Evolutionary conservation across 192 early-diverging fungal genomes (phyloP).

Genomic region (Cladochytrium replicatum): DNA sequence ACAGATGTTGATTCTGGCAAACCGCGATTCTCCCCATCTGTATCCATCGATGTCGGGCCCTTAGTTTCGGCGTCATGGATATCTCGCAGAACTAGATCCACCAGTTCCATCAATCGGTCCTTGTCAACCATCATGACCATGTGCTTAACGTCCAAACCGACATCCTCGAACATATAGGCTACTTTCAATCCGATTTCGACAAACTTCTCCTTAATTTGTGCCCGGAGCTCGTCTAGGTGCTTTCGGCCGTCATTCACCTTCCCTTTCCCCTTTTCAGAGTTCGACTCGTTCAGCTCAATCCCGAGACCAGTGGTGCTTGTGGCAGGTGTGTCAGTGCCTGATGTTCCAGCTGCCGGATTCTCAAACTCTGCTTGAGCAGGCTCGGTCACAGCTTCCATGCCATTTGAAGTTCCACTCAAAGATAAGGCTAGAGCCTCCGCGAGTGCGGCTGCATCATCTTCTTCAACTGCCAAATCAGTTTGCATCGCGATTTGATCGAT

Average conservation of each 20-base stretch:
- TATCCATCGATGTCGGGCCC: no score
- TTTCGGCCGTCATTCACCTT: slow-evolving; percentile 27
- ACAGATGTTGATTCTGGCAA: no score
- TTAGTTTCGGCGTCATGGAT: no score
- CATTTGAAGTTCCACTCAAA: slow-evolving; percentile 1
- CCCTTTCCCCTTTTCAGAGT: slow-evolving; percentile 39
- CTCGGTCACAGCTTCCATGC: background rate
- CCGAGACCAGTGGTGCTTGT: background rate
- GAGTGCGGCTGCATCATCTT: background rate
- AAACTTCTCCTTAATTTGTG: slow-evolving; percentile 29
- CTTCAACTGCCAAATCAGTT: background rate
- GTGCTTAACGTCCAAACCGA: no score
- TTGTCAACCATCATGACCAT: no score
- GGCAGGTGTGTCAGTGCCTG: background rate
- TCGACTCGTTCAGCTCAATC: no score
- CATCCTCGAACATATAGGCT: no score
- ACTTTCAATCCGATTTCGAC: no score
- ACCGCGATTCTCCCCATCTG: no score
- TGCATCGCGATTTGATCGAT: slow-evolving; percentile 2
- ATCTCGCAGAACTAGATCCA: no score
- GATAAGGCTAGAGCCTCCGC: background rate
- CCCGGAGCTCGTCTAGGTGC: slow-evolving; percentile 24
- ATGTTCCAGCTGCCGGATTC: background rate
- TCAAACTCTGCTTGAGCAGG: background rate
- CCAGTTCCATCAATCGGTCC: no score